Conservation (phyloP, 2,329 filamentous ascomycete genomes). For the Neopestalotiopsis clavispora region DNA sequence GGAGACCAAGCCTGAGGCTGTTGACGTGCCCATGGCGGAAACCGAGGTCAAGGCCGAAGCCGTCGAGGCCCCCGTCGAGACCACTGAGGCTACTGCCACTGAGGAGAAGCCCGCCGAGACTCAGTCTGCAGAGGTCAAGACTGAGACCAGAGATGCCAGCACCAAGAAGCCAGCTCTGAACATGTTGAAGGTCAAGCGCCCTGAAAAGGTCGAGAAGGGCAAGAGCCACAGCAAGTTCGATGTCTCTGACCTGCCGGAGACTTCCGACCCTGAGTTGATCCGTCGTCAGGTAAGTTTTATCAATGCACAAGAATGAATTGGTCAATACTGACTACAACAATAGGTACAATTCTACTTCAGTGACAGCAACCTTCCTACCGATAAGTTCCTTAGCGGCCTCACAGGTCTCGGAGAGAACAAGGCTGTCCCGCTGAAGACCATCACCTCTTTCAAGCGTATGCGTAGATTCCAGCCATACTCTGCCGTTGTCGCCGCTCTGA, state of each 20-base stretch:
- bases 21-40: constrained; percentile 7
- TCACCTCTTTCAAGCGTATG: constrained; percentile 95
- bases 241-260: constrained; percentile 68
- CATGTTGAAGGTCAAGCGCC: constrained; percentile 51
- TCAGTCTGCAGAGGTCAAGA: constrained; percentile 16
- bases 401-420: constrained; percentile 82
- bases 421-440: constrained; percentile 76
- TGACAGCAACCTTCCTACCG: constrained; percentile 70
- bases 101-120: constrained; percentile 30
- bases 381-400: constrained; percentile 83
- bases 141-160: constrained; percentile 10
- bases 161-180: constrained; percentile 29
- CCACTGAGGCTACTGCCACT: constrained; percentile 23
- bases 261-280: constrained; percentile 79
- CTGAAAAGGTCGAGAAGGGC: constrained; percentile 39
- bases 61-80: constrained; percentile 7
- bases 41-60: background rate
- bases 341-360: constrained; percentile 58
- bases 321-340: background rate
- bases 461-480: constrained; percentile 88
- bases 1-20: constrained; percentile 40
- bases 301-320: background rate
- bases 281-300: constrained; percentile 71
- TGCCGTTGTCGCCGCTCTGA: constrained; percentile 81
- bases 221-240: constrained; percentile 72